Percentiles rank a stretch among this genome's conserved stretches.
Evolutionary conservation across 129 eudicot species (phyloP).

Genomic region (Solidago caesia): DNA sequence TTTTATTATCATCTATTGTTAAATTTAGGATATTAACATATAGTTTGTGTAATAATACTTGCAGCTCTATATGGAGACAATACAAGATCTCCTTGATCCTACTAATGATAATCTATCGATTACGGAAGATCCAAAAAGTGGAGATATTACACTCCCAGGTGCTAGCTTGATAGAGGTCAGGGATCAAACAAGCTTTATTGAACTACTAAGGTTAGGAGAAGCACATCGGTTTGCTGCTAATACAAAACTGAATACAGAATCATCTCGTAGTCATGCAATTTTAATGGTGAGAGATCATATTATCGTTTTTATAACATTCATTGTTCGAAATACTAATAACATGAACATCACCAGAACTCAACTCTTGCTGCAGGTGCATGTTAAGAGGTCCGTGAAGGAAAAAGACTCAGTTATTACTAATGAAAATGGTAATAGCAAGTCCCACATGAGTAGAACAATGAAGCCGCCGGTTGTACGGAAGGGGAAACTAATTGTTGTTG

Average conservation of each 20-base stretch:
- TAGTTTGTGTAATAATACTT: conserved; percentile 3
- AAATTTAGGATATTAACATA: background rate
- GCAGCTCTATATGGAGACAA: conserved; percentile 96
- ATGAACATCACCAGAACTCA: conserved; percentile 8
- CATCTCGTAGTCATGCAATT: conserved; percentile 97
- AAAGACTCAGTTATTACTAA: conserved; percentile 37
- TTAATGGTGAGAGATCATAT: conserved; percentile 55
- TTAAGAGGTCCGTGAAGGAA: conserved; percentile 71
- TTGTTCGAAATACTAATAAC: background rate
- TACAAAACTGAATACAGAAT: conserved; percentile 90
- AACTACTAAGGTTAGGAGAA: conserved; percentile 79
- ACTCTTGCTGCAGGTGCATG: conserved; percentile 58
- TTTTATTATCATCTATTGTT: too few relatives aligned
- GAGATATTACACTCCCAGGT: conserved; percentile 94
- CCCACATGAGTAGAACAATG: conserved; percentile 49
- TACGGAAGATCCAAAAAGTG: conserved; percentile 79
- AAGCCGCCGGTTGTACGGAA: conserved; percentile 76
- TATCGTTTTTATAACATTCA: background rate
- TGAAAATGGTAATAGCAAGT: conserved; percentile 50
- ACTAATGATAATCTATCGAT: conserved; percentile 73
- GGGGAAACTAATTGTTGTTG: conserved; percentile 86
- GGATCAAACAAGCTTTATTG: conserved; percentile 77
- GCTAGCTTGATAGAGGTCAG: conserved; percentile 72
- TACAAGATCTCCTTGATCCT: conserved; percentile 95
- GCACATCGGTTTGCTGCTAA: conserved; percentile 97